Evolutionary conservation across 768 basidiomycete species (phyloP).

Genomic region (Grammothele lineata): DNA sequence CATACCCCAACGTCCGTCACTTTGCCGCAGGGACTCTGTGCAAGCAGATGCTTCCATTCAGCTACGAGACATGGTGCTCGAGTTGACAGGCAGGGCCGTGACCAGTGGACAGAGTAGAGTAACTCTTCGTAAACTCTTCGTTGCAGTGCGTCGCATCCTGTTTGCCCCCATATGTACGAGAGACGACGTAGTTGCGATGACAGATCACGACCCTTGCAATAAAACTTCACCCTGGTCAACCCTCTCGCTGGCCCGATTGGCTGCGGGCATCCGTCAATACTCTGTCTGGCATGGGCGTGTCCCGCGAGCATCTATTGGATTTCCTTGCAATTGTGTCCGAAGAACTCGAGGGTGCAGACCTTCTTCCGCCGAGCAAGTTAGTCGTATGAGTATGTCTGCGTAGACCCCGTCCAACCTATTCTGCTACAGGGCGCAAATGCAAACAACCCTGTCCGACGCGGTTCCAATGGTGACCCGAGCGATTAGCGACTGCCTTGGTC

Average conservation of each 20-base stretch:
- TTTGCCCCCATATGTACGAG: background rate
- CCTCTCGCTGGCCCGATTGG: conserved; percentile 73
- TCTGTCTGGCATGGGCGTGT: conserved; percentile 56
- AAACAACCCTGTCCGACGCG: conserved; percentile 62
- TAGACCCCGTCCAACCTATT: background rate
- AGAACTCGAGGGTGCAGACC: conserved; percentile 72
- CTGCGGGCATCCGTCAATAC: conserved; percentile 58
- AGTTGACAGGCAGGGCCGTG: conserved; percentile 65
- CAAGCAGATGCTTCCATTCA: conserved; percentile 54
- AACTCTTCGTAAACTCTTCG: conserved; percentile 83
- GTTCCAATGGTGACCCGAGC: conserved; percentile 68
- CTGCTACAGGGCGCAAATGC: conserved; percentile 54
- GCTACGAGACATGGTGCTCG: conserved; percentile 64
- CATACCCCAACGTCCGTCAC: background rate
- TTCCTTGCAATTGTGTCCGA: conserved; percentile 83
- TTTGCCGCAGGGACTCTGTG: conserved; percentile 66
- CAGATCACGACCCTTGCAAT: conserved; percentile 69
- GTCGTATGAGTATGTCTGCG: conserved; percentile 20
- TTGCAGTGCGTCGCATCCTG: conserved; percentile 55
- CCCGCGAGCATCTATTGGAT: conserved; percentile 60
- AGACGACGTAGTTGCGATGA: background rate
- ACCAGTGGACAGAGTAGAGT: conserved; percentile 56
- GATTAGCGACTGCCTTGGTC: conserved; percentile 51
- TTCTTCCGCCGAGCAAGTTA: conserved; percentile 70
- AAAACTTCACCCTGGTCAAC: conserved; percentile 56